A percentile compares a stretch with the other conserved stretches of the same genome.
phyloP scores from a whole-genome alignment of 1,284 basidiomycete genomes.

The Ganoderma sinense region DNA sequence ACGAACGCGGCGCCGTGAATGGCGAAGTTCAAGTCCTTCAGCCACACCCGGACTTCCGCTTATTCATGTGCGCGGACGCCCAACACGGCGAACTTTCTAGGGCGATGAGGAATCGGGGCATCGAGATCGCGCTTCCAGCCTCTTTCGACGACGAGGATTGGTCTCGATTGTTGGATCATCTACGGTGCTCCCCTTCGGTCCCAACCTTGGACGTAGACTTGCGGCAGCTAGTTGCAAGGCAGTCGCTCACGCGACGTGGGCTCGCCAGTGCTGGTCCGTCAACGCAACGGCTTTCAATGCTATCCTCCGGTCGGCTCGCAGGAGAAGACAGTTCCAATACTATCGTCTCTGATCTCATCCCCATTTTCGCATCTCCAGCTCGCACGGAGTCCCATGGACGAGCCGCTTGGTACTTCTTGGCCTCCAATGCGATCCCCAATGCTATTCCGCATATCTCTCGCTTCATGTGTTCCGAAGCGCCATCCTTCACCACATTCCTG shows the following conservation, averaged over 20 bases:
- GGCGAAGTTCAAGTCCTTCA: constrained; percentile 79
- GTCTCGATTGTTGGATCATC: constrained; percentile 52
- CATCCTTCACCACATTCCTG: background rate
- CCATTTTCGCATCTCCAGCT: constrained; percentile 29
- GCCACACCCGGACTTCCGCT: constrained; percentile 90
- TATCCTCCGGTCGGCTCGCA: constrained; percentile 44
- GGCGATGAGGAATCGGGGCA: constrained; percentile 97
- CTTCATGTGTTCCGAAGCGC: constrained; percentile 18
- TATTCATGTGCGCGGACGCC: constrained; percentile 96
- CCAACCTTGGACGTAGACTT: constrained; percentile 5
- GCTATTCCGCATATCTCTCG: constrained; percentile 24
- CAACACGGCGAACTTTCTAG: constrained; percentile 93
- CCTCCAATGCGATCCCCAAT: constrained; percentile 20
- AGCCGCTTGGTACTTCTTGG: constrained; percentile 24
- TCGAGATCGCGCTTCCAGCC: constrained; percentile 77
- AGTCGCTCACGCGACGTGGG: constrained; percentile 46
- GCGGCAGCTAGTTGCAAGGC: constrained; percentile 40
- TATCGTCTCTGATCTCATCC: constrained; percentile 47
- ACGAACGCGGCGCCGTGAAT: constrained; percentile 88
- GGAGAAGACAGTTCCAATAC: constrained; percentile 59
- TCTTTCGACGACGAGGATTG: constrained; percentile 53
- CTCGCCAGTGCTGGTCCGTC: background rate
- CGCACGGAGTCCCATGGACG: constrained; percentile 8
- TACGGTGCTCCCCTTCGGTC: constrained; percentile 51
- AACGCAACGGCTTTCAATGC: background rate